Percentiles rank a stretch among this genome's conserved stretches.
These are phyloP conservation scores for Conticribra guillardii DNA, from an alignment of 108 stramenopile genomes.

Conservation along the genomic window DNA sequence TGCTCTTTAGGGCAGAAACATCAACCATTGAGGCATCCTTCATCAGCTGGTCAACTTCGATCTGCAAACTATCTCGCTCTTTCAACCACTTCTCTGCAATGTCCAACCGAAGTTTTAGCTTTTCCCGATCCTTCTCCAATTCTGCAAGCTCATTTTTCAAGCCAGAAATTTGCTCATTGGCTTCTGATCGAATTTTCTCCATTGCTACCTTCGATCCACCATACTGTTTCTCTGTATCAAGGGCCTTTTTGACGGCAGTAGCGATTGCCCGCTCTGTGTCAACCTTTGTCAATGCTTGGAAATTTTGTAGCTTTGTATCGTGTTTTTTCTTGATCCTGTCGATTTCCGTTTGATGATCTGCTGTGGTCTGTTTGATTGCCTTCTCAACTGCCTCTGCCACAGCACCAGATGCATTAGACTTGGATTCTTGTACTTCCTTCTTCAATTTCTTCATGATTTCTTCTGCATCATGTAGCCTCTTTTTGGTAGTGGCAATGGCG, in stretches of 20 bases:
- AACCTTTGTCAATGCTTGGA: background rate
- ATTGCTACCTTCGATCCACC: background rate
- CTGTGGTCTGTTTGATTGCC: background rate
- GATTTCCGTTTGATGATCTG: background rate
- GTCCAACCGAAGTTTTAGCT: background rate
- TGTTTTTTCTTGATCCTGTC: background rate
- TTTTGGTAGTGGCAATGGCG: background rate
- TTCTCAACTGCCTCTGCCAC: background rate
- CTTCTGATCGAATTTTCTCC: background rate
- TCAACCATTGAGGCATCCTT: background rate
- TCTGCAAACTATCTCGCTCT: background rate
- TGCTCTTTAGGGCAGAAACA: background rate
- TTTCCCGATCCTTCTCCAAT: background rate
- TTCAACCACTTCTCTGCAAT: background rate
- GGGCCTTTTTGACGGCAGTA: background rate
- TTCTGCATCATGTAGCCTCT: background rate
- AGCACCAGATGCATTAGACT: background rate
- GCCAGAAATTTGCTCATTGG: background rate
- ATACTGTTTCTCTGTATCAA: background rate
- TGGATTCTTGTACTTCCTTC: background rate
- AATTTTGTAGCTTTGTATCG: background rate
- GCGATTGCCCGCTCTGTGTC: background rate
- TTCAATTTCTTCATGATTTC: background rate
- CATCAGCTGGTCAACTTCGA: background rate
- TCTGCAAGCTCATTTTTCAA: background rate